phyloP scores from a whole-genome alignment of 1,139 yeast species.

The Candida anutae region DNA sequence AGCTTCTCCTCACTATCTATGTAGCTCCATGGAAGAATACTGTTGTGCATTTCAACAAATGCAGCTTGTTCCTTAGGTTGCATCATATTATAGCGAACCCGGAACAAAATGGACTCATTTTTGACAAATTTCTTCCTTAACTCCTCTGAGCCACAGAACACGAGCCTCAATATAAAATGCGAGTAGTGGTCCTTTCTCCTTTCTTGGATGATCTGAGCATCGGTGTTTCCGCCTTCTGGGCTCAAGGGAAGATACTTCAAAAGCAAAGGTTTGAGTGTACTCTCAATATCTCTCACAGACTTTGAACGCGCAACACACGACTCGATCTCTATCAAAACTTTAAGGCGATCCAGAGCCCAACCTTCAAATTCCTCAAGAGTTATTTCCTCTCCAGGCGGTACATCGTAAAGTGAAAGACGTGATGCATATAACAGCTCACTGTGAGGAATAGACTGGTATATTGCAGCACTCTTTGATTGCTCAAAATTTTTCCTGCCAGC shows the following conservation, averaged over 20 bases:
- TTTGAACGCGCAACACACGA: constrained; percentile 63
- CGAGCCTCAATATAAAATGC: constrained; percentile 79
- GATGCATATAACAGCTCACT: constrained; percentile 8
- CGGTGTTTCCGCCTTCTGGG: constrained; percentile 24
- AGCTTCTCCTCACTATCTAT: constrained; percentile 58
- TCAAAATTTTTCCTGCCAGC: constrained; percentile 71
- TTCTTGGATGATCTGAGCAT: constrained; percentile 35
- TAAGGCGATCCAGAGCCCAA: constrained; percentile 92
- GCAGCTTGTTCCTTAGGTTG: constrained; percentile 64
- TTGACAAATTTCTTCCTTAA: constrained; percentile 69
- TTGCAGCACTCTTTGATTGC: constrained; percentile 12
- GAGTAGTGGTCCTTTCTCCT: constrained; percentile 87
- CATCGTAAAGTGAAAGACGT: constrained; percentile 58
- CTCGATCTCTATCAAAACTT: constrained; percentile 78
- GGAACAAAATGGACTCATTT: constrained; percentile 70
- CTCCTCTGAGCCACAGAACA: constrained; percentile 87
- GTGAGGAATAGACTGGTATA: constrained; percentile 27
- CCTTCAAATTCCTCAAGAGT: constrained; percentile 86
- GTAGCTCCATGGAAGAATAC: constrained; percentile 63
- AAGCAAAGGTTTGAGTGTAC: constrained; percentile 56
- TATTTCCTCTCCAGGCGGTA: constrained; percentile 77
- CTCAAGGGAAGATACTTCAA: constrained; percentile 60
- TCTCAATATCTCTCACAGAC: constrained; percentile 56
- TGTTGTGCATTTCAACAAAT: constrained; percentile 49
- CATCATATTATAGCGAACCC: constrained; percentile 58